These are phyloP conservation scores for Trichoderma aggressivum DNA, from an alignment of 2,329 filamentous ascomycete genomes.

Conservation along the genomic window DNA sequence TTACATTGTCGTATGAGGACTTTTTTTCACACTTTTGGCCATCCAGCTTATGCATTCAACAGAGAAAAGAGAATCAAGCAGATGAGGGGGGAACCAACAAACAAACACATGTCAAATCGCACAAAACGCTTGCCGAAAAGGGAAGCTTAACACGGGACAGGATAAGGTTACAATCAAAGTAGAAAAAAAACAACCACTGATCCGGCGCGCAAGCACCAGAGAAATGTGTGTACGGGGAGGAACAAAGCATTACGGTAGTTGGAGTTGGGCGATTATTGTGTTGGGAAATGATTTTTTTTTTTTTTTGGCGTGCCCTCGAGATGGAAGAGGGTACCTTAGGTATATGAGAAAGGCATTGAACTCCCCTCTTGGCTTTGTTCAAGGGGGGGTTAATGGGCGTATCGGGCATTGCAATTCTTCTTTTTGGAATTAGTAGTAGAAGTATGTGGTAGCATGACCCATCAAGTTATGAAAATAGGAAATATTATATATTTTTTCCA, in stretches of 20 bases:
- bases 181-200: background rate
- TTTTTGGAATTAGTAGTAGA: background rate
- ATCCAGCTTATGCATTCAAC: background rate
- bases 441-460: background rate
- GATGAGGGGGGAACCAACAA: background rate
- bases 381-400: background rate
- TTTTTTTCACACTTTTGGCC: background rate
- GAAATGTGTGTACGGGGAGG: background rate
- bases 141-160: background rate
- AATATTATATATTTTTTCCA: background rate
- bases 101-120: background rate
- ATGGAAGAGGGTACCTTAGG: background rate
- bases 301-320: background rate
- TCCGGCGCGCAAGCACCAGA: slow-evolving; percentile 7
- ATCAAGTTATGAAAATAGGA: background rate
- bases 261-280: background rate
- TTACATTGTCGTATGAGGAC: background rate
- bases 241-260: slow-evolving; percentile 7
- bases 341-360: background rate
- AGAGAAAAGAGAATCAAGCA: background rate
- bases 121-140: background rate
- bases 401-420: background rate
- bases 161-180: background rate
- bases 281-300: background rate
- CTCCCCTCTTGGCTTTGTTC: background rate